These are phyloP conservation scores for Hypericum androsaemum DNA, from an alignment of 345 rosid species.

Conservation along the genomic window DNA sequence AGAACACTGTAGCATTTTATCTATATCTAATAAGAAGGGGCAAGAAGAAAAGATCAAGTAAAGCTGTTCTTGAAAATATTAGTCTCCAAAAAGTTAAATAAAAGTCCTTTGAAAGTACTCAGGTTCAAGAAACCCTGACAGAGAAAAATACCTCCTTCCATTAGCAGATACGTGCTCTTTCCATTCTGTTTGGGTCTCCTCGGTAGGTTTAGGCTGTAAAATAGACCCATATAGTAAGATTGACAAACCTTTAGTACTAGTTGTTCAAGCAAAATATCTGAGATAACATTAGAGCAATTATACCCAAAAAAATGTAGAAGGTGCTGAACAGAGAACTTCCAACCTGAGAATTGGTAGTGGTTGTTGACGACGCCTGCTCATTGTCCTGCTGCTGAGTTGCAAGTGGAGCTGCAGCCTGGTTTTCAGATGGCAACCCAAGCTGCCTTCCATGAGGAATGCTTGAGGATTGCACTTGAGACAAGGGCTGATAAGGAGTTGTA, in stretches of 20 bases:
- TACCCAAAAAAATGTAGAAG: constrained; percentile 3
- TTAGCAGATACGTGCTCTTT: constrained; percentile 70
- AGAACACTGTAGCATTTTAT: too few relatives aligned
- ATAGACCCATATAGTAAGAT: constrained; percentile 12
- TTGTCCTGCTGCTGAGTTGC: constrained; percentile 28
- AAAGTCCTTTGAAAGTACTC: constrained; percentile 8
- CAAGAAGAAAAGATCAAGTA: too few relatives aligned
- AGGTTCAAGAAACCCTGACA: neutral
- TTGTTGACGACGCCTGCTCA: constrained; percentile 41
- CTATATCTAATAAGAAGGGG: too few relatives aligned
- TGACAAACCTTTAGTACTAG: constrained; percentile 2
- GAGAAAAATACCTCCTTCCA: constrained; percentile 60
- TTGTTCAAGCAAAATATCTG: neutral
- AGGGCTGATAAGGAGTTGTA: constrained; percentile 41
- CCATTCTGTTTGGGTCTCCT: constrained; percentile 56
- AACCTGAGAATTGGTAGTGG: constrained; percentile 28
- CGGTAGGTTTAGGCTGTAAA: constrained; percentile 32
- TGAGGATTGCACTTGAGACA: constrained; percentile 41
- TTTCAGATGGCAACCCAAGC: constrained; percentile 25
- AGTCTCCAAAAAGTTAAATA: neutral
- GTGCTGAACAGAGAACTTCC: constrained; percentile 13
- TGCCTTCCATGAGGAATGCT: constrained; percentile 44
- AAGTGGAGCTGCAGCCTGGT: constrained; percentile 31
- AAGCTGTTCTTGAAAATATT: too few relatives aligned
- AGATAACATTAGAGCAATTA: neutral